Conservation (phyloP, 2,329 filamentous ascomycete species). For the Diaporthe vexans region DNA sequence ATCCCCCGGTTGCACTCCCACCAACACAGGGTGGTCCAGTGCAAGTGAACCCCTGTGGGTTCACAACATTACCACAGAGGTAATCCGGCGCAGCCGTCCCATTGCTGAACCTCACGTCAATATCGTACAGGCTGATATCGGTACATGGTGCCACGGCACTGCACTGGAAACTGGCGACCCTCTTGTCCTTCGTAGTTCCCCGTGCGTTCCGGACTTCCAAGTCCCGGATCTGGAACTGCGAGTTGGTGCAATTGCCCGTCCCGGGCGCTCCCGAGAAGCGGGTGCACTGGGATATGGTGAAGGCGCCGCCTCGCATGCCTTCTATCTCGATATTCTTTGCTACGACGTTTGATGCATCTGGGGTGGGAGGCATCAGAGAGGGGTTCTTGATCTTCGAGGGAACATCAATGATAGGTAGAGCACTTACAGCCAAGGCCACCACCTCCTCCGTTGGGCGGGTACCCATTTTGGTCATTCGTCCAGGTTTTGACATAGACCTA, state of each 20-base stretch:
- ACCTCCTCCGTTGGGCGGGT: constrained; percentile 63
- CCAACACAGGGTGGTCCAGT: constrained; percentile 33
- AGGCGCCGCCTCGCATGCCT: constrained; percentile 43
- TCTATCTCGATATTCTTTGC: constrained; percentile 38
- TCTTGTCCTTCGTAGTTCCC: constrained; percentile 27
- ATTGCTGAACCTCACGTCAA: constrained; percentile 19
- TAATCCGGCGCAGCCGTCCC: constrained; percentile 31
- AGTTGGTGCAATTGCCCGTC: constrained; percentile 45
- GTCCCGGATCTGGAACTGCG: constrained; percentile 43
- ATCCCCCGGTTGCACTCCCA: constrained; percentile 16
- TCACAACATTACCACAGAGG: constrained; percentile 33
- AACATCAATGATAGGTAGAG: no score
- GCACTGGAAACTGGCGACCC: constrained; percentile 40
- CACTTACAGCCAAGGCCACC: constrained; percentile 59
- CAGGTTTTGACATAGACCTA: constrained; percentile 62
- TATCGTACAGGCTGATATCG: constrained; percentile 29
- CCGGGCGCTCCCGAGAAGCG: constrained; percentile 45
- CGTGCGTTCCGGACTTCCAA: constrained; percentile 40
- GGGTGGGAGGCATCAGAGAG: neutral
- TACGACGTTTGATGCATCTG: constrained; percentile 34
- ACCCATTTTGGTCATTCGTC: constrained; percentile 59
- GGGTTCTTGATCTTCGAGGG: no score
- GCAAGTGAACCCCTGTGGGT: constrained; percentile 34
- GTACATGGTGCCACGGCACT: constrained; percentile 40
- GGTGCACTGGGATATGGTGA: constrained; percentile 46